A percentile compares a stretch with the other conserved stretches of the same genome.
Conservation (phyloP, 2,329 filamentous ascomycete genomes). For the Exophiala viscosa region DNA sequence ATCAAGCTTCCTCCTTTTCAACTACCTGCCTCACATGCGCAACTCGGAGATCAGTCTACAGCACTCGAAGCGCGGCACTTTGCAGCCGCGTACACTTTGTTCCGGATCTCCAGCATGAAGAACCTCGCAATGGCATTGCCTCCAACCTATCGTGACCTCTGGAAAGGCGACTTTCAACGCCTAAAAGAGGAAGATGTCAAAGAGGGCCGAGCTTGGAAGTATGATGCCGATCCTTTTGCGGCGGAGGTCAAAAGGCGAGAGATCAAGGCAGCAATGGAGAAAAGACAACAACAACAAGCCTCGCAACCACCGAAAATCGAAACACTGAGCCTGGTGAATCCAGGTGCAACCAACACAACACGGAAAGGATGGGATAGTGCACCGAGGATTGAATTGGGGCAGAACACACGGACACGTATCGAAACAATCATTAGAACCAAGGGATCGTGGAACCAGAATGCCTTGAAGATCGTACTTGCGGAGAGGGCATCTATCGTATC, state of each 20-base stretch:
- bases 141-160: slow-evolving; percentile 81
- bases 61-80: slow-evolving; percentile 90
- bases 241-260: slow-evolving; percentile 69
- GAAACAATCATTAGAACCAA: slow-evolving; percentile 75
- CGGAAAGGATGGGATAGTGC: slow-evolving; percentile 73
- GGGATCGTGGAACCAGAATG: slow-evolving; percentile 83
- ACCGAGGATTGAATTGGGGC: slow-evolving; percentile 90
- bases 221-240: slow-evolving; percentile 90
- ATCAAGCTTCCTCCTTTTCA: slow-evolving; percentile 76
- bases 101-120: slow-evolving; percentile 89
- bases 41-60: slow-evolving; percentile 71
- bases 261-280: slow-evolving; percentile 72
- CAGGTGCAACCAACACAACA: slow-evolving; percentile 42
- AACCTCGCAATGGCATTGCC: slow-evolving; percentile 94
- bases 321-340: slow-evolving; percentile 33
- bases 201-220: slow-evolving; percentile 79
- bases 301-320: slow-evolving; percentile 55
- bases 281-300: slow-evolving; percentile 68
- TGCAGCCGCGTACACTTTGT: slow-evolving; percentile 85
- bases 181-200: slow-evolving; percentile 78
- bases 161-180: slow-evolving; percentile 80
- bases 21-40: slow-evolving; percentile 70
- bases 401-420: slow-evolving; percentile 70
- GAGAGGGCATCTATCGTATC: slow-evolving; percentile 62
- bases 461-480: slow-evolving; percentile 58